Base-by-base conservation (phyloP, 2,329 filamentous ascomycete species). In the Fusarium pilosicola region DNA sequence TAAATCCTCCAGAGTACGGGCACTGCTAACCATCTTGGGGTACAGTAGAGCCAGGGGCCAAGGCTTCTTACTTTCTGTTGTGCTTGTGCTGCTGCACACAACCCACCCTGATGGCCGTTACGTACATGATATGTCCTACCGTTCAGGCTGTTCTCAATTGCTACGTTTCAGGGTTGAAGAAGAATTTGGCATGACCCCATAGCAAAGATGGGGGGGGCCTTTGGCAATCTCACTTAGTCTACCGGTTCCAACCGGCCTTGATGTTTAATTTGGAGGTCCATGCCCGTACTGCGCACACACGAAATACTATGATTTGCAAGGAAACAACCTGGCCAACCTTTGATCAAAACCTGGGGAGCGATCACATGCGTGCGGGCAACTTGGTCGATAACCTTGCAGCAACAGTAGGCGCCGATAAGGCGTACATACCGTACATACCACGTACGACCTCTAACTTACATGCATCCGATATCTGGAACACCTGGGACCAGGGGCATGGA, bases 381-480 rank as follows among this genome's bases (percentile, higher is more conserved):
- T 61, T 65, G 48, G 44, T 57, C 45, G 68, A 68, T 67, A 63
- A 71, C 67, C 49, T 51, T 65, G 60, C 68, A 62, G 64, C 52
- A 59, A 41, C 51, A 45, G 51, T 57, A 41, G 32, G 48, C 56
- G 42, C 45, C 32, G 68, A 74, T 65, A 69, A 74, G 56, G 56
- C 71, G 32, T 49, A n/a, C 41, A 22, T 30, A 48, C 22, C 22
- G 15, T 45, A 20, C 22, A 34, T 36, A 38, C 32, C 24, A 38
- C 34, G 24, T 24, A 52, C n/a, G n/a, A 52, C 49, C 30, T 52
- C 49, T 36, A 52, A 32, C 28, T 18, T n/a, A 28, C 14, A 55
- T n/a, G 34, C 34, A 41, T 30, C 34, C 20, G 51, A 65, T 42
- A 61, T 71, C 54, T 57, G 54, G 24, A 56, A 64, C 61, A 65